phyloP scores from a whole-genome alignment of 768 basidiomycete genomes.

The Naganishia vaughanmartiniae region DNA sequence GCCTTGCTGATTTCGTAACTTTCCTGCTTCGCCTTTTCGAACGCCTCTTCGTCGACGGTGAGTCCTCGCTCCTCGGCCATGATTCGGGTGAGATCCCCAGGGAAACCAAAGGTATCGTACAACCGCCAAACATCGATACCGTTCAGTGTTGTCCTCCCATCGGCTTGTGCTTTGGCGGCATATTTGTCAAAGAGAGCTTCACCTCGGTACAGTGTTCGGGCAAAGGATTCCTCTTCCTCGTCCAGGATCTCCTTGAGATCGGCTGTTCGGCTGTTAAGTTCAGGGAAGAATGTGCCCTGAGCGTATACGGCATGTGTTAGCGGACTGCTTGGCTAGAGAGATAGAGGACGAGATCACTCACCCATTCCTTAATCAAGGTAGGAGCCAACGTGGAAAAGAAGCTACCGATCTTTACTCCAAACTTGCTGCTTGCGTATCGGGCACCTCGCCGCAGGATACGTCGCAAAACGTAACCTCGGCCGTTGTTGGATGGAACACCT shows the following conservation, averaged over 20 bases:
- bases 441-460: constrained; percentile 89
- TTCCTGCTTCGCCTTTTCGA: constrained; percentile 79
- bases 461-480: constrained; percentile 93
- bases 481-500: constrained; percentile 92
- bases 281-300: constrained; percentile 69
- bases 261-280: constrained; percentile 73
- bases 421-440: constrained; percentile 92
- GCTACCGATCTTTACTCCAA: constrained; percentile 83
- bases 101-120: constrained; percentile 98
- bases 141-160: constrained; percentile 65
- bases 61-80: constrained; percentile 95
- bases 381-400: constrained; percentile 94
- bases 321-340: constrained; percentile 58
- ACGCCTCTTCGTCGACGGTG: constrained; percentile 78
- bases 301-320: constrained; percentile 26
- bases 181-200: constrained; percentile 93
- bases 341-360: neutral
- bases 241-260: constrained; percentile 93
- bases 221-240: constrained; percentile 96
- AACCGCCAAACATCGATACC: constrained; percentile 95
- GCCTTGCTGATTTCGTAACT: constrained; percentile 91
- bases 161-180: constrained; percentile 64
- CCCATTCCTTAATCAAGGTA: constrained; percentile 72
- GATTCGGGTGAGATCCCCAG: constrained; percentile 87
- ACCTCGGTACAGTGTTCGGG: constrained; percentile 92